Percentiles rank a stretch among this genome's conserved stretches.
Conservation (phyloP, 331 rosid genomes). For the Acacia concinna region DNA sequence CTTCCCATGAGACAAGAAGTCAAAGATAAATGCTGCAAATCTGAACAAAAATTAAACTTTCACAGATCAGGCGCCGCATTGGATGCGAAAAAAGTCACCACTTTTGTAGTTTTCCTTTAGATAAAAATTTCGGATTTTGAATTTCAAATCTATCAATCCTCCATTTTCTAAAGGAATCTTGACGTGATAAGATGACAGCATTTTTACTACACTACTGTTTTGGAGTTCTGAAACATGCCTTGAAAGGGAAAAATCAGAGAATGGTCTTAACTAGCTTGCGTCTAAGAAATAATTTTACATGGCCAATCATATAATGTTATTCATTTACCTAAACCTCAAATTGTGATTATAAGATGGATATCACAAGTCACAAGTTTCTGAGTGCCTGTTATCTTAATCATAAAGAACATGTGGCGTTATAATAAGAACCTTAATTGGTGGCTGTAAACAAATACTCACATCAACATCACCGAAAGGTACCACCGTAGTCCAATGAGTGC, state of each 20-base stretch:
- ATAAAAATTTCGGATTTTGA: neutral
- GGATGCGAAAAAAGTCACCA: neutral
- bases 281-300: neutral
- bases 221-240: neutral
- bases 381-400: conserved; percentile 58
- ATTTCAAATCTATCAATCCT: neutral
- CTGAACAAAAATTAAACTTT: neutral
- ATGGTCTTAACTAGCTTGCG: conserved; percentile 17
- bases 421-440: conserved; percentile 25
- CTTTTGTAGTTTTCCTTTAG: neutral
- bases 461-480: conserved; percentile 73
- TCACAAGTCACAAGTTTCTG: conserved; percentile 24
- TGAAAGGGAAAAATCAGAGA: neutral
- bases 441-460: conserved; percentile 35
- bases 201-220: neutral
- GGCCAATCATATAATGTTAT: conserved; percentile 25
- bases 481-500: conserved; percentile 27
- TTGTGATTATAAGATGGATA: conserved; percentile 25
- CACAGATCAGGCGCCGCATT: neutral
- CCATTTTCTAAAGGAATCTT: neutral
- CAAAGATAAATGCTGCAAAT: neutral
- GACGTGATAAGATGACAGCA: neutral
- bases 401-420: conserved; percentile 49
- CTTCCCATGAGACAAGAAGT: neutral
- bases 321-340: conserved; percentile 26